Evolutionary conservation across 1,284 basidiomycete genomes (phyloP), one percentile per base, ranked within the genome.

Genomic region (Coniferiporia sulphurascens): DNA sequence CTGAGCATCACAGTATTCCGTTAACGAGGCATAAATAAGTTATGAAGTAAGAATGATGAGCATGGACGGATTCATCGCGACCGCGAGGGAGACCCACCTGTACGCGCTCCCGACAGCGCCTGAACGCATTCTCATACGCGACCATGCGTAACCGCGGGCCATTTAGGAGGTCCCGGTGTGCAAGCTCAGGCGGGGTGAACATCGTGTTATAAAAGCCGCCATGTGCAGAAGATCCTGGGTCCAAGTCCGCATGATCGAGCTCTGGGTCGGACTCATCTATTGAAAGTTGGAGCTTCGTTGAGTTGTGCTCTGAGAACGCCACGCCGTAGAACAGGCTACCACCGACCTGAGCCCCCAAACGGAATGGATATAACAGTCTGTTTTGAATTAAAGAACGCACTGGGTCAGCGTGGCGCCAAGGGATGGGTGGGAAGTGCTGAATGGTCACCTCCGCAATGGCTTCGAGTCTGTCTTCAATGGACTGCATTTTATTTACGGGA

Each of bases 61-160:
- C 27, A 27, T 5, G 27, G 27, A 27, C 27, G 27, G 27, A 27
- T 27, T 27, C 27, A 27, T 27, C 27, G 27, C 27, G 44, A 12
- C 32, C 17, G 32, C 41, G 27, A 36, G 13, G 36, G 12, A 3
- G 19, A 62, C 73, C 15, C 59, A 83, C 83, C 69, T 81, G 76
- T 17, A 82, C 67, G 36, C 77, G 73, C 9, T 70, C 66, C 35
- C 82, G 65, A 65, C 80, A 82, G 58, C 74, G 78, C 53, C 63
- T 71, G 81, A 83, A 85, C 0, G 79, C 79, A 1, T 64, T 66
- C 48, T 66, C 73, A 65, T 83, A 85, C 1, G 76, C 78, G 48
- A 70, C 64, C 44, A 84, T 68, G 32, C 81, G 76, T 49, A 79
- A 65, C 17, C 73, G 66, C n/a, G 72, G 69, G 2, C 78, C 78